Percentiles rank a stretch among this genome's conserved stretches.
phyloP scores from a whole-genome alignment of 306 rosid genomes.

The Fragaria ananassa region DNA sequence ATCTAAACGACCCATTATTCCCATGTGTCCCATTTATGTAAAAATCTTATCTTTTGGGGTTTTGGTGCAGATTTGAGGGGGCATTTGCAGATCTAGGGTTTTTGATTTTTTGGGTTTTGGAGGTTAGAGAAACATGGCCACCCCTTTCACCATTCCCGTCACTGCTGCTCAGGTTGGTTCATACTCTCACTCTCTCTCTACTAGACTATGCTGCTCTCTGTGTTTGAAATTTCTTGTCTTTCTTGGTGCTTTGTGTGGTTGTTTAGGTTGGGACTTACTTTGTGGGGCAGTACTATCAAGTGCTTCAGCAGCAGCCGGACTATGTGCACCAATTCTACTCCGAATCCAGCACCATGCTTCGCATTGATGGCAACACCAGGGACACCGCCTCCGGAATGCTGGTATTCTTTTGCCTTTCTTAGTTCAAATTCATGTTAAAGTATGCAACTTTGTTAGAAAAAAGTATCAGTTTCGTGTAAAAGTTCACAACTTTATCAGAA shows the following conservation, averaged over 20 bases:
- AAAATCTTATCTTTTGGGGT: constrained; percentile 26
- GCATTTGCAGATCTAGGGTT: constrained; percentile 49
- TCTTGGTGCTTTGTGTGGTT: neutral
- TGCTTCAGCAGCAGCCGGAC: constrained; percentile 87
- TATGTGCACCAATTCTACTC: constrained; percentile 90
- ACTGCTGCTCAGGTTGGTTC: constrained; percentile 82
- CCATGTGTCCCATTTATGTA: constrained; percentile 9
- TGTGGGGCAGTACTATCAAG: constrained; percentile 92
- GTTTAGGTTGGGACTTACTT: constrained; percentile 90
- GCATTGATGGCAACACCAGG: constrained; percentile 64
- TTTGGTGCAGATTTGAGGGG: constrained; percentile 34
- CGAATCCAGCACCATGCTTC: constrained; percentile 85
- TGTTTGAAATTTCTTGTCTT: constrained; percentile 3
- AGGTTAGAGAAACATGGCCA: constrained; percentile 58
- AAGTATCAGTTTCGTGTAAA: neutral
- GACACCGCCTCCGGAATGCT: constrained; percentile 85
- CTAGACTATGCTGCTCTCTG: neutral
- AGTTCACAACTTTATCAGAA: neutral
- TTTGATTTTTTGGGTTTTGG: constrained; percentile 50
- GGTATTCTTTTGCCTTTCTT: constrained; percentile 31
- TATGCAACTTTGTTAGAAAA: neutral
- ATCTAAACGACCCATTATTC: neutral
- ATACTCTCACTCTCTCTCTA: neutral
- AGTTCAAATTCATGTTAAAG: neutral
- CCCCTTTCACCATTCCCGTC: constrained; percentile 70